These are phyloP conservation scores for Aspergillus ellipticus DNA, from an alignment of 495 filamentous ascomycete species.

Conservation along the genomic window DNA sequence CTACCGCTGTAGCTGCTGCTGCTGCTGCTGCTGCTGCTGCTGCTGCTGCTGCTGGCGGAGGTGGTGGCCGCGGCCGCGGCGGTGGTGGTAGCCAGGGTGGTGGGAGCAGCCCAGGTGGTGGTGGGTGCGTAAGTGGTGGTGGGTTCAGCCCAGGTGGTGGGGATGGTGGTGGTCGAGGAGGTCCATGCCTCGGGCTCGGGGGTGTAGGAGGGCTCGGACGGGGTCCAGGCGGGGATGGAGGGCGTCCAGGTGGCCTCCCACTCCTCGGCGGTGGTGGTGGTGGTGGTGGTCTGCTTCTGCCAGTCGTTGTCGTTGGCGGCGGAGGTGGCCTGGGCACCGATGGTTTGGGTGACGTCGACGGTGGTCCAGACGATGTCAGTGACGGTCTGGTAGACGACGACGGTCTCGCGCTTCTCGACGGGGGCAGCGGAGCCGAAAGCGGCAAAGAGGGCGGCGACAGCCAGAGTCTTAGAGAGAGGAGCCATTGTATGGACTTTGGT, in stretches of 20 bases:
- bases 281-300: conserved; percentile 4
- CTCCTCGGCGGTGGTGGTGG: conserved; percentile 11
- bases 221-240: conserved; percentile 9
- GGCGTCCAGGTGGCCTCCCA: conserved; percentile 5
- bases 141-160: neutral
- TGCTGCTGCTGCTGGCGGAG: conserved; percentile 8
- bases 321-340: conserved; percentile 16
- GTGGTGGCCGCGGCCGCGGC: conserved; percentile 8
- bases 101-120: neutral
- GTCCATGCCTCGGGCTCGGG: conserved; percentile 16
- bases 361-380: conserved; percentile 34
- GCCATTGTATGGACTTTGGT: conserved; percentile 31
- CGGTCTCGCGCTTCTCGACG: conserved; percentile 36
- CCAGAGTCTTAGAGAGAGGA: conserved; percentile 40
- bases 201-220: too few relatives aligned
- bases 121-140: conserved; percentile 6
- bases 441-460: conserved; percentile 39
- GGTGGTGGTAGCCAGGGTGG: neutral
- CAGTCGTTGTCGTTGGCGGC: neutral
- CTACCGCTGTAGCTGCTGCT: conserved; percentile 28
- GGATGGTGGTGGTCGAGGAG: conserved; percentile 6
- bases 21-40: conserved; percentile 14
- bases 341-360: conserved; percentile 42
- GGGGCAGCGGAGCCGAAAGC: conserved; percentile 34
- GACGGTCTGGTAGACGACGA: conserved; percentile 28